Percentiles rank a stretch among this genome's conserved stretches.
Evolutionary conservation across 2,329 filamentous ascomycete species (phyloP).

Genomic region (Talaromyces sp.): DNA sequence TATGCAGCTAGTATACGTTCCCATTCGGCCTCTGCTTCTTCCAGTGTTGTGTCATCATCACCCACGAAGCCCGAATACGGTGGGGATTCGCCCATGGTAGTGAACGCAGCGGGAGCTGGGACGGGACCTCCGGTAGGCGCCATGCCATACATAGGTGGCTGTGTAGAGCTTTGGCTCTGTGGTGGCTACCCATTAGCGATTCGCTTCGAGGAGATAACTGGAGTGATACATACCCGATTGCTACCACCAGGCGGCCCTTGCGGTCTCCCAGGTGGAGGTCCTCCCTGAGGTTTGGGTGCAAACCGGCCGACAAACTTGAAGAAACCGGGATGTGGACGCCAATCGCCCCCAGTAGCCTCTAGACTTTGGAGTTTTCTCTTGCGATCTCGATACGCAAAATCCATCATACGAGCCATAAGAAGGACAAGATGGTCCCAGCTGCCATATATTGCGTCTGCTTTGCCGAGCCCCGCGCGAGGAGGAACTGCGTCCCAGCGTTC

Average conservation of each 20-base stretch:
- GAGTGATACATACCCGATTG: neutral
- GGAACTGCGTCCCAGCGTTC: conserved; percentile 81
- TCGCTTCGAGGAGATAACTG: neutral
- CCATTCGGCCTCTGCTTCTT: conserved; percentile 77
- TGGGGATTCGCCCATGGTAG: conserved; percentile 35
- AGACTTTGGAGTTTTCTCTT: conserved; percentile 71
- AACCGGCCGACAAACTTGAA: conserved; percentile 39
- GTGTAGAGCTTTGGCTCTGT: neutral
- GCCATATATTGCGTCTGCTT: conserved; percentile 76
- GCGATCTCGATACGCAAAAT: conserved; percentile 76
- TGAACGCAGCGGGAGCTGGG: conserved; percentile 53
- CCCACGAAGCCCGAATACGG: conserved; percentile 45
- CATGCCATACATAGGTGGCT: conserved; percentile 50
- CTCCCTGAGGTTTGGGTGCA: conserved; percentile 17
- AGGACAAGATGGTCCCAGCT: conserved; percentile 86
- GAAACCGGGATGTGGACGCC: conserved; percentile 56
- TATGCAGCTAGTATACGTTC: conserved; percentile 49
- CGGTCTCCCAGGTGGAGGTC: neutral
- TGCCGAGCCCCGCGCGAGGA: conserved; percentile 76
- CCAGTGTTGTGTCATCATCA: conserved; percentile 62
- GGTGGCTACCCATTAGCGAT: neutral
- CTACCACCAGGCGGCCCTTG: neutral
- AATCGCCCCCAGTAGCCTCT: conserved; percentile 57
- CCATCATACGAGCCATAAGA: conserved; percentile 73
- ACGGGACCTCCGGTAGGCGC: conserved; percentile 43